Conservation (phyloP, 306 rosid species). For the Carpinus viminea region DNA sequence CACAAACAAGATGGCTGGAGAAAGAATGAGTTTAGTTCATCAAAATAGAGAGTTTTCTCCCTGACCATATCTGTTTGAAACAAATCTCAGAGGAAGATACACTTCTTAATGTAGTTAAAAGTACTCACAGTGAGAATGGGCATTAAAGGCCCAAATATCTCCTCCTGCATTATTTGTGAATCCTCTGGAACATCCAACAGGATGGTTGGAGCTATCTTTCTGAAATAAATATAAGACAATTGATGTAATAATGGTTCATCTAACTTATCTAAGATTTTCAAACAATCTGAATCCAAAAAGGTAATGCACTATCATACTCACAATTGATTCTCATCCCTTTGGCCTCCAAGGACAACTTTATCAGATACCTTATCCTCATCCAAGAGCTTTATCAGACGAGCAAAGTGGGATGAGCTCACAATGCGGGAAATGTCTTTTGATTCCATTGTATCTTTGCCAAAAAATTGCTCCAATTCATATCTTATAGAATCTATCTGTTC, state of each 20-base stretch:
- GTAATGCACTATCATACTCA: conserved; percentile 37
- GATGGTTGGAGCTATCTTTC: conserved; percentile 80
- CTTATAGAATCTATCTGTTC: conserved; percentile 57
- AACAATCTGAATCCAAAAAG: conserved; percentile 20
- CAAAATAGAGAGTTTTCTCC: background rate
- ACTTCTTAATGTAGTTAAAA: conserved; percentile 7
- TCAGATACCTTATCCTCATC: conserved; percentile 64
- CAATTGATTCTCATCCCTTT: conserved; percentile 61
- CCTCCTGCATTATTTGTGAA: conserved; percentile 69
- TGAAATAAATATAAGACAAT: conserved; percentile 29
- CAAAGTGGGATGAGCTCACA: conserved; percentile 58
- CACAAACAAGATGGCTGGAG: background rate
- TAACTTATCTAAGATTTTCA: background rate
- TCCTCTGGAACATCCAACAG: conserved; percentile 72
- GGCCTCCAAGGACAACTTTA: conserved; percentile 77
- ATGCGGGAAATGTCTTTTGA: conserved; percentile 71
- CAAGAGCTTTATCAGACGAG: conserved; percentile 60
- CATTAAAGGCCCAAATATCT: conserved; percentile 78
- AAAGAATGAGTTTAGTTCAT: background rate
- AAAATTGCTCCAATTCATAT: conserved; percentile 49
- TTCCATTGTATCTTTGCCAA: conserved; percentile 57
- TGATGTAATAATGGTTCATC: conserved; percentile 11
- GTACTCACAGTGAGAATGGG: conserved; percentile 71
- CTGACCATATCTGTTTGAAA: conserved; percentile 7
- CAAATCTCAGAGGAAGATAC: conserved; percentile 6